phyloP scores from a whole-genome alignment of 306 rosid species.

The Prunus davidiana region DNA sequence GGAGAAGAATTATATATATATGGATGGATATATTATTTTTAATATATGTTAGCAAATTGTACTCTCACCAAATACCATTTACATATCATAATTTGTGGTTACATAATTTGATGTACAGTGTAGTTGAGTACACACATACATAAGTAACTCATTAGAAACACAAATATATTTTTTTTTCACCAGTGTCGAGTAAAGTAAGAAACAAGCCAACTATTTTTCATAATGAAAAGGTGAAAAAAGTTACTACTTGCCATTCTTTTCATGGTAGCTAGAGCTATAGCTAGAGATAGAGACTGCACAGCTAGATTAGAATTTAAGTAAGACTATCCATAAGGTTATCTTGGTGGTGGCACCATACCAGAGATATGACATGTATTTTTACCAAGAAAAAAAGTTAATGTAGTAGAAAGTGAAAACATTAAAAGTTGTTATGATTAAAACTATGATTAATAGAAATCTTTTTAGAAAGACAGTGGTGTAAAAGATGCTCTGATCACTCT shows the following conservation, averaged over 20 bases:
- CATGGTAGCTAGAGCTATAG: background rate
- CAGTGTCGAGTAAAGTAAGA: no score
- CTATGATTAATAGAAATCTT: slow-evolving; percentile 72
- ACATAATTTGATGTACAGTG: no score
- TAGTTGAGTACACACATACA: no score
- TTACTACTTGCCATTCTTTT: background rate
- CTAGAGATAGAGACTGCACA: background rate
- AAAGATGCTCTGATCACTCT: slow-evolving; percentile 45
- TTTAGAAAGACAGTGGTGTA: slow-evolving; percentile 44
- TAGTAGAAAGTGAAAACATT: slow-evolving; percentile 54
- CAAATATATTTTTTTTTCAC: no score
- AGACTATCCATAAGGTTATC: background rate
- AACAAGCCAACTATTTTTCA: no score
- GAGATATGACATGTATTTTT: background rate
- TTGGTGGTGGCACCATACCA: background rate
- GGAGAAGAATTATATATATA: no score
- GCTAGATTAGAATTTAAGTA: no score
- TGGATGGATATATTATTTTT: background rate
- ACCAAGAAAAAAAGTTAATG: slow-evolving; percentile 19
- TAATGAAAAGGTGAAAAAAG: no score
- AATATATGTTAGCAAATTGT: slow-evolving; percentile 3
- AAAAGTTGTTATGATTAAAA: slow-evolving; percentile 61
- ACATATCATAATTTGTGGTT: background rate
- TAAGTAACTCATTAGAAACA: no score
- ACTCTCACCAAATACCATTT: slow-evolving; percentile 8